Base-by-base conservation (phyloP, 495 filamentous ascomycete species). In the Trichoderma erinaceum region DNA sequence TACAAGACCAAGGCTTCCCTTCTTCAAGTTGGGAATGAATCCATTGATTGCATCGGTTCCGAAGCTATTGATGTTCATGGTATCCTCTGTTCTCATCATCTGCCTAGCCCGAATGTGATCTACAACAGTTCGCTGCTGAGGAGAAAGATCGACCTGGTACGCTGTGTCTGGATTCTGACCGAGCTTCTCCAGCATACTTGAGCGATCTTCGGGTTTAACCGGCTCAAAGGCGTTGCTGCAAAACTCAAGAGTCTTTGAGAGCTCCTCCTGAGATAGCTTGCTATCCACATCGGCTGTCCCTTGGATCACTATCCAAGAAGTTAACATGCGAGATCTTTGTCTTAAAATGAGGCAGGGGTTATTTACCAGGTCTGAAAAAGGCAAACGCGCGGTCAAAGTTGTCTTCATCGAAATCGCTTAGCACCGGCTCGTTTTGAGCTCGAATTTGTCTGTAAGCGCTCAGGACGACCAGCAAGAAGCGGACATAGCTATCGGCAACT, bases 401-500 rank as follows among this genome's bases (percentile, higher is more conserved):
- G 0, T 80, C 71, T 66, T 83, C 81, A 32, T 83, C 77, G 35
- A 73, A 77, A 63, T 81, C 73, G 13, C 58, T 63, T 15, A 77
- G 66, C 7, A 77, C 69, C 21, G 72, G 73, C 21, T 74, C 69
- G 6, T 82, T 77, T 32, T 75, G 70, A n/a, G 65, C 11, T 13
- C 73, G 69, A 61, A 86, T 83, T 73, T 85, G 84, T 70, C 78
- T 78, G 5, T 75, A 69, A 1, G 79, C 75, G 65, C 76, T 83
- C 56, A 77, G 63, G 1, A 85, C 79, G 2, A 84, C 75, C 2
- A 86, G 66, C 41, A 84, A 66, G 74, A 86, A 86, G 13, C 82
- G 78, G 2, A 80, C 82, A 65, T 85, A 86, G 23, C 78, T 75
- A 52, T 83, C 80, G 1, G 75, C 66, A 0, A 80, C 72, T 68